Base-by-base conservation (phyloP, 192 early-diverging fungal genomes). In the Coemansia guatemalensis region DNA sequence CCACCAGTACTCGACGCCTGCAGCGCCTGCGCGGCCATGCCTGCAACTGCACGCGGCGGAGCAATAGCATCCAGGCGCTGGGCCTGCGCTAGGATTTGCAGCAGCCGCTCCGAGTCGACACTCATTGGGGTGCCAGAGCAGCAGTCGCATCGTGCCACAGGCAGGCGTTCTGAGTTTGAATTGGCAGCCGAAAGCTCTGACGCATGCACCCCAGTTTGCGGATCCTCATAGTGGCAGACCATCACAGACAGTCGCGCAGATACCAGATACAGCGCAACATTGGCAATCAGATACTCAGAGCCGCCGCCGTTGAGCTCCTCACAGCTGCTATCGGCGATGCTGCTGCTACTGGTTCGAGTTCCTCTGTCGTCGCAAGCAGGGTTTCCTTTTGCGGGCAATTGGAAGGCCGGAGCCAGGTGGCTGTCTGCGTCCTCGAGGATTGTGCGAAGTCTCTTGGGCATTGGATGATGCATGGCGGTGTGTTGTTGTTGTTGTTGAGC, bases 371-470 rank as follows among this genome's bases (percentile, higher is more conserved):
- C 32, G 26, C 35, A 39, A 17, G 24, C 2, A 24, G 29, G 11
- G 58, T 30, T 32, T 20, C 4, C 30, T 33, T 52, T 20, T 27
- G n/a, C 24, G 30, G 50, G 18, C 14, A 4, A 30, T 58, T 54
- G 22, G 25, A 11, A 8, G 18, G 56, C 49, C 22, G 73, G 30
- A 14, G 56, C 44, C 29, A 56, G 29, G 33, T 56, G 18, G 22
- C 77, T 72, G 20, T 71, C 51, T 29, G 71, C 69, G 30, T 80
- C 77, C 49, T 80, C 77, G 22, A 80, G 71, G 48, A 81, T 81
- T 65, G 78, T 75, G 56, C 70, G 60, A 11, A 81, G 70, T 24
- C 78, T 65, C 60, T 81, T 81, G 23, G 69, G 69, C 65, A 75
- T 64, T 24, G 78, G 66, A 53, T 70, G 69, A 12, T 71, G 59